Base-by-base conservation (phyloP, 257 asterid species). In the Marsdenia floribunda region DNA sequence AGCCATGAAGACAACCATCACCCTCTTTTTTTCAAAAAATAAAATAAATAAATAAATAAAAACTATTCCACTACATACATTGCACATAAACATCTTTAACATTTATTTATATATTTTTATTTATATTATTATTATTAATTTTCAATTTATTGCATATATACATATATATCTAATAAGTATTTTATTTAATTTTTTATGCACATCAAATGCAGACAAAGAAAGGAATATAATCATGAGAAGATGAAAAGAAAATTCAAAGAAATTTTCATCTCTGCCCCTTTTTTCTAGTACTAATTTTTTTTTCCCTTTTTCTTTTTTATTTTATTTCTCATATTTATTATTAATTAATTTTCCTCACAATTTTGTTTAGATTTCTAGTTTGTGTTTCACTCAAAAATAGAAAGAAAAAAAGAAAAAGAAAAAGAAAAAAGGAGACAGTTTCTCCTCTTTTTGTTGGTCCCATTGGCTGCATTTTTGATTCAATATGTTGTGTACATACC, bases 171-270 rank as follows among this genome's bases (percentile, higher is more conserved):
- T 67, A 76, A 76, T 77, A 35, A 11, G 16, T 64, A 29, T 44
- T 55, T 38, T 75, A 53, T 53, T 18, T 53, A 29, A 29, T 29
- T 29, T 29, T 53, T 53, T 73, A 78, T 65, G 76, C 73, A 76
- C 75, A 75, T 46, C 88, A 79, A 85, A 80, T 87, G 78, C 76
- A 61, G 86, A 82, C 87, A 85, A 86, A 73, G 61, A 83, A 84
- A 73, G 77, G 82, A 78, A 80, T 83, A 58, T 58, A 79, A 78
- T 71, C 70, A 75, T 73, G 65, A 68, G 73, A 73, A 72, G 75
- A 75, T 67, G 68, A 46, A 72, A 54, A 19, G 40, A 80, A 80
- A 65, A 63, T 70, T 46, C 38, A 50, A 49, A 38, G 60, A 72
- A 77, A 77, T 49, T 72, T 16, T 38, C 76, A 16, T 77, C 68